Base-by-base conservation (phyloP, 176 grass and related monocot genomes). In the Stipa capillata region DNA sequence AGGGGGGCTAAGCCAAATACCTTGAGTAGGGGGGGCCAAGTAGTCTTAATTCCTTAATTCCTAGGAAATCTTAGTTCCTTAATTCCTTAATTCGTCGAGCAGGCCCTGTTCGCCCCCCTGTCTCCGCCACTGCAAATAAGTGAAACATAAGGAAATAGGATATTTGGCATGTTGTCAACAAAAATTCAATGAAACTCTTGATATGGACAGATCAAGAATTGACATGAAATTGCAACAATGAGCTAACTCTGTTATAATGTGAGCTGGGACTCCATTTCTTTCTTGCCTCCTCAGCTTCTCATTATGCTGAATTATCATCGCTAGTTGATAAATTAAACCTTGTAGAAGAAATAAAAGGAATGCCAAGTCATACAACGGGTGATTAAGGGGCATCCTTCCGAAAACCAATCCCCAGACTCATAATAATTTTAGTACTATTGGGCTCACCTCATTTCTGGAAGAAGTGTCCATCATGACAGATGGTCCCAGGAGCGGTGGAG, bases 381-480 rank as follows among this genome's bases (percentile, higher is more conserved):
- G 42, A 66, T n/a, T n/a, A 42, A 72, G 23, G 11, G 23, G 47
- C 67, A 61, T 81, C 44, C 13, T 51, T 73, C 31, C 45, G 24
- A 6, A 49, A 55, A 75, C 18, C 12, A 67, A 48, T n/a, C n/a
- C n/a, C n/a, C 29, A 20, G 37, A 35, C 17, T 45, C 27, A 41
- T 43, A 56, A 80, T n/a, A 65, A 25, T 7, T 60, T 20, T 35
- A 53, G 20, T 62, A 55, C 4, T 50, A 62, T 54, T 61, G 40
- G 43, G 67, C 74, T 85, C 54, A 94, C 95, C 92, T 97, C 95
- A 70, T 91, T 97, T 85, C 95, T 92, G 37, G 95, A 93, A 79
- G 95, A 97, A 44, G 95, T 97, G 83, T 97, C 95, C 95, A 97
- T 97, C 95, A 97, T 97, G 42, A 97, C 95, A 85, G 95, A 97